phyloP scores from a whole-genome alignment of 2,329 filamentous ascomycete genomes.

The Nothophoma quercina region DNA sequence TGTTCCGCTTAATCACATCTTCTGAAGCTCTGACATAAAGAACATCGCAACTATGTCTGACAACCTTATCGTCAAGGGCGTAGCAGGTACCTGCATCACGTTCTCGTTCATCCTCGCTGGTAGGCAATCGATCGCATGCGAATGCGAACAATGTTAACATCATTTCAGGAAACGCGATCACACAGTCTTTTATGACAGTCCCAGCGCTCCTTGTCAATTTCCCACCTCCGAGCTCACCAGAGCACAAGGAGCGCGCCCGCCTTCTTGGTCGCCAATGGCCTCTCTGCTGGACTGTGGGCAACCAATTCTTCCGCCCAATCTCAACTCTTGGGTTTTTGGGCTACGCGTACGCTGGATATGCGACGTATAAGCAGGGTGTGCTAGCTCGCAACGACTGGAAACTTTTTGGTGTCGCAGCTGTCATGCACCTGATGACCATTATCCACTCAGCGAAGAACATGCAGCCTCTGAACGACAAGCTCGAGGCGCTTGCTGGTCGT shows the following conservation, averaged over 20 bases:
- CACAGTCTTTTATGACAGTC: constrained; percentile 61
- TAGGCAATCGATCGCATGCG: constrained; percentile 24
- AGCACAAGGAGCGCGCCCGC: constrained; percentile 53
- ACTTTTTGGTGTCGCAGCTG: constrained; percentile 53
- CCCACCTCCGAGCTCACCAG: constrained; percentile 50
- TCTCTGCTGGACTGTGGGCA: constrained; percentile 60
- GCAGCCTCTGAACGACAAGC: constrained; percentile 60
- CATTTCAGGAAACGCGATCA: constrained; percentile 60
- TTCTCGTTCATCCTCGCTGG: constrained; percentile 60
- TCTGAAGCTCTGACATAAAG: not conserved
- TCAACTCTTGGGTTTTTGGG: constrained; percentile 58
- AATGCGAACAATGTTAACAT: constrained; percentile 3
- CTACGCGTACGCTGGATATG: constrained; percentile 56
- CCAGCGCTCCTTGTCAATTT: constrained; percentile 59
- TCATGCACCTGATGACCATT: constrained; percentile 57
- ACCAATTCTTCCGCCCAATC: constrained; percentile 62
- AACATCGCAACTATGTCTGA: constrained; percentile 38
- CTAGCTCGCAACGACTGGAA: constrained; percentile 55
- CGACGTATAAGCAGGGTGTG: constrained; percentile 39
- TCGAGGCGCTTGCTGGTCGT: constrained; percentile 52
- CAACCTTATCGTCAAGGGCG: constrained; percentile 45
- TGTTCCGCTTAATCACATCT: not conserved
- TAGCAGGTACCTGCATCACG: constrained; percentile 56
- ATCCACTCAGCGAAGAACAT: constrained; percentile 60
- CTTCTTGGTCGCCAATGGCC: constrained; percentile 60